Conservation (phyloP, 495 filamentous ascomycete species). For the Aspergillus avenaceus region DNA sequence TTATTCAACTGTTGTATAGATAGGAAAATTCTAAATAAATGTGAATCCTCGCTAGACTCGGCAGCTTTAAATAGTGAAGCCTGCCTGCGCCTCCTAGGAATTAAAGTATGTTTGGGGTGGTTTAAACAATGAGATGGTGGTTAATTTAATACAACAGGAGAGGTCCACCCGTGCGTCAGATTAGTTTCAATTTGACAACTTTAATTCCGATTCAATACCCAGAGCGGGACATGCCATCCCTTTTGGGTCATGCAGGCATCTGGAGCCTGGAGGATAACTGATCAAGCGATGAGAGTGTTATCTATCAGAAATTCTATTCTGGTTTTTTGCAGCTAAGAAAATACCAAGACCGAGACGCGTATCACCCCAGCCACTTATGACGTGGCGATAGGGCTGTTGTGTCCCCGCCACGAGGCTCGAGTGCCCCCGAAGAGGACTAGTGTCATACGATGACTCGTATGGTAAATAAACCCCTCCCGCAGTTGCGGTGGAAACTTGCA, state of each 20-base stretch:
- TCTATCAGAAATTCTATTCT: too few relatives aligned
- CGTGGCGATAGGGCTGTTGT: constrained; percentile 17
- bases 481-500: constrained; percentile 1
- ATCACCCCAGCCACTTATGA: constrained; percentile 12
- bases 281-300: too few relatives aligned
- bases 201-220: too few relatives aligned
- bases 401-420: constrained; percentile 13
- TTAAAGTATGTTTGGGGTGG: too few relatives aligned
- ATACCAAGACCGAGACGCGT: constrained; percentile 9
- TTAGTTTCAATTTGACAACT: not conserved
- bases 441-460: not conserved
- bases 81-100: not conserved
- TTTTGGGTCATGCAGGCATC: too few relatives aligned
- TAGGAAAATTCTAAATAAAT: too few relatives aligned
- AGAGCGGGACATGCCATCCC: not conserved
- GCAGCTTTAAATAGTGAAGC: not conserved
- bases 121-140: too few relatives aligned
- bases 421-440: constrained; percentile 8
- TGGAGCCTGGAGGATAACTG: too few relatives aligned
- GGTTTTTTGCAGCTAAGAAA: too few relatives aligned
- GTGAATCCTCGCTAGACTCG: not conserved
- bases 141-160: too few relatives aligned
- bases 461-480: not conserved
- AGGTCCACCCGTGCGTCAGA: not conserved
- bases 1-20: too few relatives aligned